Conservation (phyloP, 2,329 filamentous ascomycete genomes). For the Pezicula rhizophila region DNA sequence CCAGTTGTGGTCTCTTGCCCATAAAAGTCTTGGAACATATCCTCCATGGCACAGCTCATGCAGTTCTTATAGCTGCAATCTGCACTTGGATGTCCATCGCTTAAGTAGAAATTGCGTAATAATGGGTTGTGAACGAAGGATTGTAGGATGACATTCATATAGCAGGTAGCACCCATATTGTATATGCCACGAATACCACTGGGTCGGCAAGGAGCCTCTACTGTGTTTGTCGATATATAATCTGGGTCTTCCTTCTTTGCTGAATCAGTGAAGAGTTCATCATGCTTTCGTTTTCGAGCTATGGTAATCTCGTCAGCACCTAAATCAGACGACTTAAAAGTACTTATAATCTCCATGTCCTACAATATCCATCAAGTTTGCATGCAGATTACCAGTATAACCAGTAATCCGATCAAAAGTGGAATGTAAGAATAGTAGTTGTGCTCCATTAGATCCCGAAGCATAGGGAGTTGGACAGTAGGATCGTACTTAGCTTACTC, state of each 20-base stretch:
- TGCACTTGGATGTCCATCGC: constrained; percentile 75
- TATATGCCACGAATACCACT: constrained; percentile 88
- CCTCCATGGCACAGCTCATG: constrained; percentile 65
- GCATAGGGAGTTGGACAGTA: background rate
- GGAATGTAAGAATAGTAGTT: too few relatives aligned
- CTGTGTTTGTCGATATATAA: constrained; percentile 74
- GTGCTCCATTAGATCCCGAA: background rate
- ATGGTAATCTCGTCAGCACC: background rate
- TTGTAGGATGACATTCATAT: constrained; percentile 94
- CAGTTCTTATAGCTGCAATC: constrained; percentile 63
- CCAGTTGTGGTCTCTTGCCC: constrained; percentile 74
- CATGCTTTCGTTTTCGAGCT: constrained; percentile 70
- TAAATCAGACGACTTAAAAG: too few relatives aligned
- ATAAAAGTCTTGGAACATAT: constrained; percentile 69
- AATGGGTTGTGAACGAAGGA: constrained; percentile 90
- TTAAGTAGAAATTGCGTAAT: constrained; percentile 84
- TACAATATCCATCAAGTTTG: too few relatives aligned
- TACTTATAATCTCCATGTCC: too few relatives aligned
- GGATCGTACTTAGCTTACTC: constrained; percentile 37
- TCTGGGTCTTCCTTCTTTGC: constrained; percentile 62
- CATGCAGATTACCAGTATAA: too few relatives aligned
- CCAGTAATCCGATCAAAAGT: too few relatives aligned
- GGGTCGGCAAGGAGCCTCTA: constrained; percentile 73
- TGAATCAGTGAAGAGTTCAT: constrained; percentile 61
- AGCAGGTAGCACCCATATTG: constrained; percentile 97